Conservation (phyloP, 352 stramenopile species). For the Phytophthora pisi region DNA sequence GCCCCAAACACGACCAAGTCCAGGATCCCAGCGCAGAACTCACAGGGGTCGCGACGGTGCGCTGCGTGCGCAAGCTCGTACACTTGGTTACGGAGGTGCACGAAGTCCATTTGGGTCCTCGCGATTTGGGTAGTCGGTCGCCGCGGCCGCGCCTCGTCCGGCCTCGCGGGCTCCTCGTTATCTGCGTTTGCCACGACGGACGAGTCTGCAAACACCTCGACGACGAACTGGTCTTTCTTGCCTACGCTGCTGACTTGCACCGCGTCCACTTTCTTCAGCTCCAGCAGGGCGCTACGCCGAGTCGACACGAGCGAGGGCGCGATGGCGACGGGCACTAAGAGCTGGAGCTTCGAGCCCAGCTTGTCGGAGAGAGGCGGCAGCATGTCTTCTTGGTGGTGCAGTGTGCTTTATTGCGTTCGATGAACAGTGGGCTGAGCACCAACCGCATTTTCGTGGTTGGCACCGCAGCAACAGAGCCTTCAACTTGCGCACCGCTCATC, state of each 20-base stretch:
- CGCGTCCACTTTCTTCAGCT: constrained; percentile 27
- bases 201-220: constrained; percentile 24
- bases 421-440: neutral
- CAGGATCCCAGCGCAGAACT: constrained; percentile 33
- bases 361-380: constrained; percentile 29
- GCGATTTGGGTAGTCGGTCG: constrained; percentile 22
- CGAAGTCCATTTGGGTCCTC: constrained; percentile 25
- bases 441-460: neutral
- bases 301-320: constrained; percentile 7
- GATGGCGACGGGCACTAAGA: constrained; percentile 16
- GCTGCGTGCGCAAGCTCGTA: constrained; percentile 21
- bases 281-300: constrained; percentile 23
- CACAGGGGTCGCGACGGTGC: constrained; percentile 23
- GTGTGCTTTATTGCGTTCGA: too few relatives aligned
- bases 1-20: constrained; percentile 33
- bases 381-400: constrained; percentile 10
- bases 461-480: neutral
- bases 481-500: constrained; percentile 10
- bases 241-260: constrained; percentile 11
- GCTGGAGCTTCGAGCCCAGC: constrained; percentile 21
- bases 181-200: neutral
- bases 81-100: constrained; percentile 27
- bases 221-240: constrained; percentile 21
- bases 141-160: constrained; percentile 6
- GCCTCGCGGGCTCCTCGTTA: neutral